Conservation (phyloP, 441 rosid species). For the Erodium chrysanthum region DNA sequence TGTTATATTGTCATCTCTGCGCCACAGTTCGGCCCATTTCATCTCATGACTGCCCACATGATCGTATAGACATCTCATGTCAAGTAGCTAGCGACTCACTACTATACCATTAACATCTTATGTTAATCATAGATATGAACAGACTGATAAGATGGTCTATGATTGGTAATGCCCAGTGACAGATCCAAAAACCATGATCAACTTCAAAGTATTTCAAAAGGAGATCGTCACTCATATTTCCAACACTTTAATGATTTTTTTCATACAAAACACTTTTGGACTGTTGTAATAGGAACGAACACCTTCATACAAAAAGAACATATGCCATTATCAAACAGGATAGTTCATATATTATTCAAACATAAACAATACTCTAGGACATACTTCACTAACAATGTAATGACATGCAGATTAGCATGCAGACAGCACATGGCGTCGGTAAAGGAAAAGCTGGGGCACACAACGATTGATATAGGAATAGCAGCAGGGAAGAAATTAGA, state of each 20-base stretch:
- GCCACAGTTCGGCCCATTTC: too few species aligned
- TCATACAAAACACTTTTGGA: neutral
- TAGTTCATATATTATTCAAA: neutral
- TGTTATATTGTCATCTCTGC: too few species aligned
- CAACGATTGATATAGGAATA: slow-evolving; percentile 84
- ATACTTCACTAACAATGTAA: too few species aligned
- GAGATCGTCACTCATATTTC: neutral
- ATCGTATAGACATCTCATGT: neutral
- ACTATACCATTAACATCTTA: neutral
- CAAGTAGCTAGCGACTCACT: neutral
- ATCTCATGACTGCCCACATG: too few species aligned
- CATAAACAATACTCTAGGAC: neutral
- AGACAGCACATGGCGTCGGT: slow-evolving; percentile 53
- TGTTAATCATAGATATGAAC: neutral
- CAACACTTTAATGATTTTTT: too few species aligned
- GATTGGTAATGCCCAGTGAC: neutral
- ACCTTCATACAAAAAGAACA: neutral
- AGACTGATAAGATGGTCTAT: neutral
- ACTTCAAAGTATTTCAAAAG: neutral
- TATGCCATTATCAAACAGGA: neutral
- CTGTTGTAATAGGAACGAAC: neutral
- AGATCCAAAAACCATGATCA: neutral
- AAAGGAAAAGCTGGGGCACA: slow-evolving; percentile 82
- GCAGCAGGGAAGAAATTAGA: slow-evolving; percentile 73
- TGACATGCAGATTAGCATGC: slow-evolving; percentile 45